Percentiles rank a stretch among this genome's conserved stretches.
These are phyloP conservation scores for Solanum paucissectum DNA, from an alignment of 257 asterid species.

Conservation along the genomic window DNA sequence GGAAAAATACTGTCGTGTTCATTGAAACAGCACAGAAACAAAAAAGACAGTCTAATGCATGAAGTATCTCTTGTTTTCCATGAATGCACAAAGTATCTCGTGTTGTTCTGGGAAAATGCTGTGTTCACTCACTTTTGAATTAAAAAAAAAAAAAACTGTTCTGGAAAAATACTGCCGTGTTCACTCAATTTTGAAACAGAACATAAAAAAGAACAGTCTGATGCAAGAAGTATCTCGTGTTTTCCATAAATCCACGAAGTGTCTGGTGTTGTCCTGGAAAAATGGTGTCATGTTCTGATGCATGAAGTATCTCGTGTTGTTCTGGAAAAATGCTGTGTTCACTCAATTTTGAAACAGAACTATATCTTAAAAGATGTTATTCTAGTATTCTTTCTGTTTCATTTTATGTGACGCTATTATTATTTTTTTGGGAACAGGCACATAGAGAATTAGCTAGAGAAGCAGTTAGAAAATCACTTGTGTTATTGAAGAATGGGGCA, in stretches of 20 bases:
- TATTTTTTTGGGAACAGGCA: not conserved
- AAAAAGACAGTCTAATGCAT: not conserved
- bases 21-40: not conserved
- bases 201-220: not conserved
- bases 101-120: not conserved
- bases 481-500: constrained; percentile 38
- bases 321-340: not conserved
- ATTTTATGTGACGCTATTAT: not conserved
- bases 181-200: not conserved
- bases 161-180: not conserved
- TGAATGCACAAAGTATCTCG: not conserved
- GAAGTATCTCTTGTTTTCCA: not conserved
- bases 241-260: not conserved
- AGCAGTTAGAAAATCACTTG: constrained; percentile 49
- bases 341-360: not conserved
- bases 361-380: not conserved
- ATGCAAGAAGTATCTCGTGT: not conserved
- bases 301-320: not conserved
- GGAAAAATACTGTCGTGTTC: not conserved
- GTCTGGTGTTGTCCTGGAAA: not conserved
- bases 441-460: constrained; percentile 47
- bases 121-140: not conserved
- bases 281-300: not conserved
- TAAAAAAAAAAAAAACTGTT: not conserved
- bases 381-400: not conserved